Base-by-base conservation (phyloP, 75 land plant genomes). In the Adiantum capillusveneris region DNA sequence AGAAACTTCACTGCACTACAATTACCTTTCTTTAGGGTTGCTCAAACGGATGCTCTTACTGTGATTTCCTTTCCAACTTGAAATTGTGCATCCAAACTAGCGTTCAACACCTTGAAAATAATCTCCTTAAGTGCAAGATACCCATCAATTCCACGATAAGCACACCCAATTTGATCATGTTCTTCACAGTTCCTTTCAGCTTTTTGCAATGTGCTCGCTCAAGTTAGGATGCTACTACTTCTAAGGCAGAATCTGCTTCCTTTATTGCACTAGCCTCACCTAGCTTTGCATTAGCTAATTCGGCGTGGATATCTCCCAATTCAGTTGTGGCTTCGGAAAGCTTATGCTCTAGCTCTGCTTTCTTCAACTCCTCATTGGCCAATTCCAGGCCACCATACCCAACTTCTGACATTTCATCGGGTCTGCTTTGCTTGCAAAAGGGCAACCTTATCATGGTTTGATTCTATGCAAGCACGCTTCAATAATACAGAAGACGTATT, bases 391-490 rank as follows among this genome's bases (percentile, higher is more conserved):
- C 57, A 28, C 25, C 22, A 16, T 64, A 19, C 22, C 53, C 50
- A 63, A 80, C 78, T 74, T 76, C 67, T 25, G 73, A 64, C 26
- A 62, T 73, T 53, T 74, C 60, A 36, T 63, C 52, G 3, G n/a
- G 56, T 53, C 6, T 68, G 63, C 60, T 84, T 83, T 21, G 72
- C 80, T 27, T 66, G 30, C 39, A 55, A 58, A 42, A 81, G 67
- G 29, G 74, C 73, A 29, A 60, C 67, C 30, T 73, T 71, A 27
- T 81, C 91, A 49, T 78, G 53, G 42, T 71, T 69, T 17, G 84
- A 79, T 68, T 77, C 73, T 39, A 51, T 27, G 42, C 53, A 60
- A 30, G 84, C 91, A 58, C 66, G 70, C 60, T 70, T 81, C 30
- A 78, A 69, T 54, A 72, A 75, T 36, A 55, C 58, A 13, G 80